phyloP scores from a whole-genome alignment of 495 filamentous ascomycete species.

The Hypoxylon lienhwacheense region DNA sequence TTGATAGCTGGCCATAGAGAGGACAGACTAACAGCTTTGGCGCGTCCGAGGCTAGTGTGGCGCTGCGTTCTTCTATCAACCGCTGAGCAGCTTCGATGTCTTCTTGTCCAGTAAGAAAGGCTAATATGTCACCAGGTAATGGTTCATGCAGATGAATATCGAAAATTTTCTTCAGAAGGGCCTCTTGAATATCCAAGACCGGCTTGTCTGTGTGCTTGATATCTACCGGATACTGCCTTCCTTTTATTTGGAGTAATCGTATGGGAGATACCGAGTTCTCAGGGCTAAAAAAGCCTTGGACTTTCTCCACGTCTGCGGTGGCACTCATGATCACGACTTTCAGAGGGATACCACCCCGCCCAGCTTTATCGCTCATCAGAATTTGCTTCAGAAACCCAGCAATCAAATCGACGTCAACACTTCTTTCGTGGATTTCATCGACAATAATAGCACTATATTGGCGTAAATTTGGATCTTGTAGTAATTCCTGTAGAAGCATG shows the following conservation, averaged over 20 bases:
- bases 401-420: conserved; percentile 91
- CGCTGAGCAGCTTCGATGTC: conserved; percentile 82
- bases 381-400: conserved; percentile 84
- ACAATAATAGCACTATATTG: conserved; percentile 90
- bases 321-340: conserved; percentile 98
- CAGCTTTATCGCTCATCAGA: conserved; percentile 58
- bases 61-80: conserved; percentile 77
- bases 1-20: conserved; percentile 56
- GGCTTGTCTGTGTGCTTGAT: conserved; percentile 74
- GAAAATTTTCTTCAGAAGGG: conserved; percentile 80
- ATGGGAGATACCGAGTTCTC: conserved; percentile 22
- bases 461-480: conserved; percentile 78
- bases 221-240: conserved; percentile 85
- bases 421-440: conserved; percentile 96
- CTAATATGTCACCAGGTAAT: conserved; percentile 88
- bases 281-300: conserved; percentile 71
- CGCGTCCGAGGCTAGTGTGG: conserved; percentile 66
- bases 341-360: conserved; percentile 68
- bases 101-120: conserved; percentile 92
- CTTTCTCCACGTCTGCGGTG: conserved; percentile 80
- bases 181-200: conserved; percentile 80
- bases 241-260: conserved; percentile 73
- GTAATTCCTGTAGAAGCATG: conserved; percentile 92
- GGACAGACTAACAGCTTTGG: conserved; percentile 65
- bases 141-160: conserved; percentile 86